Evolutionary conservation across 148 eudicot species (phyloP), one percentile per base, ranked within the genome.

Genomic region (Bassia scoparia): DNA sequence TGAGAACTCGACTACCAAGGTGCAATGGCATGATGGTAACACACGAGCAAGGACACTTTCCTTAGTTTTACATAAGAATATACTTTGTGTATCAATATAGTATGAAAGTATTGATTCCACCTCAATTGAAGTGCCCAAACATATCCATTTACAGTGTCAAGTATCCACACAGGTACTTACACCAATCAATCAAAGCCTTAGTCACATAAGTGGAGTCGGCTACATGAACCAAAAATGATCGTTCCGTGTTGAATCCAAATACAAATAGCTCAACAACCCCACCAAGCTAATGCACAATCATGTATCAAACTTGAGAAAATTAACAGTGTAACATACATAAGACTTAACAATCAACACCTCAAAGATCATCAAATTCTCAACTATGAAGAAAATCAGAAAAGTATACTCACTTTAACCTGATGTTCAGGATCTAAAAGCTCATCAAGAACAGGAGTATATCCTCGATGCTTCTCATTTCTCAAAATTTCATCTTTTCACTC

Each of bases 381-480:
- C 2, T 48, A 2, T 41, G 48, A 18, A 17, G 71, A 70, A 74
- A 30, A n/a, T n/a, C n/a, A n/a, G n/a, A n/a, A n/a, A n/a, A n/a
- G n/a, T 18, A 33, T 27, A 37, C 80, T 78, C 70, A 95, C 98
- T 97, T 49, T 91, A 27, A 83, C 76, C 77, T 95, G 97, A 83
- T 87, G 81, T 61, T 29, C 89, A 73, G 91, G 96, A 86, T 89
- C 98, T 79, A 95, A 81, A 83, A 46, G 75, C 75, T 91, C 96
- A 84, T 95, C 98, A 30, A 89, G 78, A 69, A 88, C 20, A 59
- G 98, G 98, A 29, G 98, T 88, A 79, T 95, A 91, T 26, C 98
- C 97, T 63, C 97, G 83, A 81, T 86, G 74, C 79, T 95, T 88
- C 78, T 91, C 87, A 34, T 95, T 94, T 77, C 87, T 87, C 26